Evolutionary conservation across 1,284 basidiomycete species (phyloP), one percentile per base, ranked within the genome.

Genomic region (Rugosomyces carneus): DNA sequence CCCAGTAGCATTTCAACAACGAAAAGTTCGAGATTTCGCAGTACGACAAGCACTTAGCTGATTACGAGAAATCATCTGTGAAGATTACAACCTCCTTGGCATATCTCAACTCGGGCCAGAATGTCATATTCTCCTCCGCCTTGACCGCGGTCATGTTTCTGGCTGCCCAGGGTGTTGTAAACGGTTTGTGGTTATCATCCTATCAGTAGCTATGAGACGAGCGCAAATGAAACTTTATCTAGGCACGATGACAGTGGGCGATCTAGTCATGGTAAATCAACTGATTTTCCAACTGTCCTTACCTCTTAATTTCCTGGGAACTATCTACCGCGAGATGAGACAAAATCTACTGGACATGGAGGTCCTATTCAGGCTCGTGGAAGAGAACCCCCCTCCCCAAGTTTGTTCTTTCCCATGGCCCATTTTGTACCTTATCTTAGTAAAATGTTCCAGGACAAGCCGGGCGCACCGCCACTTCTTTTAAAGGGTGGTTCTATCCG

Each of bases 311-410:
- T 99, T 99, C 68, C 70, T 99, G 45, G 95, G 95, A 0, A 92
- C 92, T 0, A 94, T 99, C 40, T 99, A 99, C 60, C 87, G 96
- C 42, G 95, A 99, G 66, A 80, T 98, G 62, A 75, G 93, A 26
- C 96, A 99, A 62, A 94, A 91, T 60, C 68, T 99, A 37, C 77
- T 98, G 40, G 95, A 99, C 65, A 97, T 99, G 93, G 95, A 97
- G 56, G 82, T 91, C 3, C 72, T 98, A 52, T 95, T 95, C 72
- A 95, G 90, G 58, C 73, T 99, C 13, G 89, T 94, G 49, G 84
- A 84, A 32, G 80, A 94, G 50, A 85, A 94, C 57, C 76, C 81
- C 6, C 79, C 89, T 2, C 77, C 85, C 24, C 72, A 73, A 66
- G 89, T 85, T 48, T 20, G 63, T 60, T 34, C 13, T n/a, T n/a